phyloP scores from a whole-genome alignment of 148 eudicot genomes.

The Dianthus caryophyllus region DNA sequence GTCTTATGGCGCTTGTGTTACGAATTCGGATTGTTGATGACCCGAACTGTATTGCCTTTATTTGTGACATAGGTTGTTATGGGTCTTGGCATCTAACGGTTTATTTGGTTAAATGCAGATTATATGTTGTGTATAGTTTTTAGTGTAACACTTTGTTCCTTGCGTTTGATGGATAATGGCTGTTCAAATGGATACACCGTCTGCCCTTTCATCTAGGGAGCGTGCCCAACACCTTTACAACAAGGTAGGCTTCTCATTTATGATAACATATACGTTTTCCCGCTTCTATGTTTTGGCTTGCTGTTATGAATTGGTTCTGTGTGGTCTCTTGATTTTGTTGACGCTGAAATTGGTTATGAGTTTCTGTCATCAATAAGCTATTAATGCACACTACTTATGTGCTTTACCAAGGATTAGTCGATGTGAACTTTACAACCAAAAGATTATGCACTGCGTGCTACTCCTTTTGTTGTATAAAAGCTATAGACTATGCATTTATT shows the following conservation, averaged over 20 bases:
- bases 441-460: not conserved
- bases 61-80: not conserved
- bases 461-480: not conserved
- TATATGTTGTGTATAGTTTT: conserved; percentile 33
- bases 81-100: not conserved
- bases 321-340: not conserved
- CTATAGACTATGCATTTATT: not conserved
- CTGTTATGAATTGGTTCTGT: not conserved
- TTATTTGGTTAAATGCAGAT: conserved; percentile 20
- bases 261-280: not conserved
- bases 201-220: conserved; percentile 50
- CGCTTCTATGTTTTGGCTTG: not conserved
- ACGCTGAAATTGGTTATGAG: not conserved
- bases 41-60: not conserved
- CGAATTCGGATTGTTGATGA: not conserved
- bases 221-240: conserved; percentile 61
- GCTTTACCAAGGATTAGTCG: not conserved
- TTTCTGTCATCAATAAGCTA: no score
- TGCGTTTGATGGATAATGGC: conserved; percentile 62
- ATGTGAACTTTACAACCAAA: not conserved
- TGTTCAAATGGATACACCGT: conserved; percentile 65
- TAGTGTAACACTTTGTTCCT: conserved; percentile 19
- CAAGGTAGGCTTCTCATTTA: conserved; percentile 38
- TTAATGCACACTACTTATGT: no score
- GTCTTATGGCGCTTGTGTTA: not conserved